These are phyloP conservation scores for Acanthamoeba castellanii DNA, from an alignment of 208 protist species.

Conservation along the genomic window DNA sequence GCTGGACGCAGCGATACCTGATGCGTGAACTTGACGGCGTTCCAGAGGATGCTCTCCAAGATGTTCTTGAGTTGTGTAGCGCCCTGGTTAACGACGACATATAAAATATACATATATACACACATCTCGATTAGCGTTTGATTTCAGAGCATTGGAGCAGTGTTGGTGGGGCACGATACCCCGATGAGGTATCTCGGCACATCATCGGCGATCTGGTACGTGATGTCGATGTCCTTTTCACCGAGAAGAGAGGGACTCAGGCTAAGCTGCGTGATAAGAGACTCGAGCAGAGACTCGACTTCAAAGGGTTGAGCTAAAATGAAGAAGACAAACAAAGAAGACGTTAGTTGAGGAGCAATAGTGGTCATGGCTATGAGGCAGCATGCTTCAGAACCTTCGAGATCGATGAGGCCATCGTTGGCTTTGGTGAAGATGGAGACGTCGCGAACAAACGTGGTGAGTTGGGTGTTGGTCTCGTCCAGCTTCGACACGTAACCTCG, in stretches of 20 bases:
- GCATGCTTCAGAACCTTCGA: background rate
- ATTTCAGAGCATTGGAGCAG: no score
- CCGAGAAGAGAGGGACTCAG: slow-evolving; percentile 31
- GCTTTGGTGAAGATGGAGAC: slow-evolving; percentile 61
- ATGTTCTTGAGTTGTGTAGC: slow-evolving; percentile 30
- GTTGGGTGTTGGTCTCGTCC: background rate
- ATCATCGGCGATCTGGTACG: slow-evolving; percentile 27
- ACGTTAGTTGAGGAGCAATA: background rate
- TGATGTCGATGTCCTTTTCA: slow-evolving; percentile 66
- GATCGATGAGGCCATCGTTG: slow-evolving; percentile 53
- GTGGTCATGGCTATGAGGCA: background rate
- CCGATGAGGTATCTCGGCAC: slow-evolving; percentile 42
- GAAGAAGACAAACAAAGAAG: background rate
- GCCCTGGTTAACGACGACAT: background rate
- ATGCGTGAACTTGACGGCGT: slow-evolving; percentile 56
- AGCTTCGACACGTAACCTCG: slow-evolving; percentile 46
- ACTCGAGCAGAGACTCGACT: slow-evolving; percentile 32
- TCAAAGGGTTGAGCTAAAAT: slow-evolving; percentile 39
- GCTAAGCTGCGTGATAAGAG: slow-evolving; percentile 44
- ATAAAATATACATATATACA: background rate
- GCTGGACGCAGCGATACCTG: background rate
- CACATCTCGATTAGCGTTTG: no score
- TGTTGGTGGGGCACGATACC: background rate
- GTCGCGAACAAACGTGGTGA: slow-evolving; percentile 48
- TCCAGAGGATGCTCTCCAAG: slow-evolving; percentile 49